Evolutionary conservation across 2,329 filamentous ascomycete genomes (phyloP).

Genomic region (Seiridium cupressi): DNA sequence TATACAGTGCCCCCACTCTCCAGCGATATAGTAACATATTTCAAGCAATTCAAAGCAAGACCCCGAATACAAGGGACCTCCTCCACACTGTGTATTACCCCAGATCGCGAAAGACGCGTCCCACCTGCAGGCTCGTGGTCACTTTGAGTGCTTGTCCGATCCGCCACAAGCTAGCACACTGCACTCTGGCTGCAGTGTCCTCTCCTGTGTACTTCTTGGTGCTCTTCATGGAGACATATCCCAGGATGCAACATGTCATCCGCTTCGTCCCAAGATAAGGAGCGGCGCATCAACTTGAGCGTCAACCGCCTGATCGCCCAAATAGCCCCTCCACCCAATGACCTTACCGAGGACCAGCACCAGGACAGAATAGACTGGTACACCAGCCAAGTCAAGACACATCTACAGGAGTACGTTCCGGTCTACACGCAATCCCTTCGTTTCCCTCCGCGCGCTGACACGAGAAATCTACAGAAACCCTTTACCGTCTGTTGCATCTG

Average conservation of each 20-base stretch:
- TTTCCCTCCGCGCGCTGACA: background rate
- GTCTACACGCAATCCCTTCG: background rate
- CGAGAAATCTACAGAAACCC: conserved; percentile 33
- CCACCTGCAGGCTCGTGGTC: background rate
- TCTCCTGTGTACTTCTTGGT: no score
- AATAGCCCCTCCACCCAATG: conserved; percentile 64
- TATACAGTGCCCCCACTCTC: no score
- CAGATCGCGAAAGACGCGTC: conserved; percentile 7
- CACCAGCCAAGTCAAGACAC: conserved; percentile 12
- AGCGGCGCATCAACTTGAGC: conserved; percentile 72
- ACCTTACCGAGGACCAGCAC: conserved; percentile 65
- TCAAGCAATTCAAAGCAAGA: no score
- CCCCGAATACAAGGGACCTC: no score
- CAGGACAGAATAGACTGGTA: conserved; percentile 34
- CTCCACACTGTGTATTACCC: background rate
- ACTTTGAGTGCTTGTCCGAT: background rate
- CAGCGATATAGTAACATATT: no score
- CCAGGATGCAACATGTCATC: conserved; percentile 41
- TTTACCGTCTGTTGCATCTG: conserved; percentile 58
- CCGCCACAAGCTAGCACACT: background rate
- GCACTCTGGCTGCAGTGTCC: background rate
- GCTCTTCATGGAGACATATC: background rate
- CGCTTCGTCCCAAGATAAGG: conserved; percentile 52
- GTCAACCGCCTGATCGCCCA: conserved; percentile 77
- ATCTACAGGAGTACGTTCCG: conserved; percentile 7